phyloP scores from a whole-genome alignment of 495 filamentous ascomycete species.

The Xylaria telfairii region DNA sequence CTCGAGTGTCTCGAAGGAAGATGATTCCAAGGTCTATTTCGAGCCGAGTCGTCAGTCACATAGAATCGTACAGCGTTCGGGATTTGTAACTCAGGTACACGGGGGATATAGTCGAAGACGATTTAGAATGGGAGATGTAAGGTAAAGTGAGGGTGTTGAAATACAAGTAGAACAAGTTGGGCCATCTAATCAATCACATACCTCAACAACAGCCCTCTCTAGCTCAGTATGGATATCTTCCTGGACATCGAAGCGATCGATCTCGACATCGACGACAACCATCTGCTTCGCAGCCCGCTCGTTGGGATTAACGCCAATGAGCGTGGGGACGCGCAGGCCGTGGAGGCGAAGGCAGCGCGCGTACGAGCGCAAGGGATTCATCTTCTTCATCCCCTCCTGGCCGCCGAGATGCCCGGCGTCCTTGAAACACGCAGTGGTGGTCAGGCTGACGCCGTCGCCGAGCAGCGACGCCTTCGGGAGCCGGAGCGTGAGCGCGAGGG shows the following conservation, averaged over 20 bases:
- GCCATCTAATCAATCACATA: slow-evolving; percentile 41
- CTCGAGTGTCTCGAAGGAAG: slow-evolving; percentile 69
- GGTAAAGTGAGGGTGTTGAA: neutral
- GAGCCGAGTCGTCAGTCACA: slow-evolving; percentile 12
- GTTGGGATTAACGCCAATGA: slow-evolving; percentile 67
- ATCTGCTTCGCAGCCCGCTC: slow-evolving; percentile 65
- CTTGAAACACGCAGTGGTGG: slow-evolving; percentile 43
- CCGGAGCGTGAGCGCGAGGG: slow-evolving; percentile 46
- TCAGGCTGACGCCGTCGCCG: slow-evolving; percentile 53
- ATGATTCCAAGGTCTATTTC: slow-evolving; percentile 57
- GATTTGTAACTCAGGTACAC: neutral
- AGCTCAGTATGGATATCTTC: slow-evolving; percentile 54
- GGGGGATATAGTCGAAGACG: neutral
- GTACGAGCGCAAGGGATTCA: slow-evolving; percentile 35
- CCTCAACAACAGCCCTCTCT: slow-evolving; percentile 58
- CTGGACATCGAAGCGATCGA: slow-evolving; percentile 50
- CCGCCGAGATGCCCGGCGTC: slow-evolving; percentile 4
- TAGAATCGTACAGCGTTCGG: slow-evolving; percentile 12
- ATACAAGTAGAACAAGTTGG: neutral
- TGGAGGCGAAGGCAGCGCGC: slow-evolving; percentile 43
- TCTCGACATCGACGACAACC: slow-evolving; percentile 58
- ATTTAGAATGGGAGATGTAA: neutral
- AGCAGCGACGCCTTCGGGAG: slow-evolving; percentile 62
- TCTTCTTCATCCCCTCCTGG: slow-evolving; percentile 21
- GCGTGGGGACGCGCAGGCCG: slow-evolving; percentile 59